Evolutionary conservation across 2,329 filamentous ascomycete genomes (phyloP).

Genomic region (Penicillium fuscoglaucum): DNA sequence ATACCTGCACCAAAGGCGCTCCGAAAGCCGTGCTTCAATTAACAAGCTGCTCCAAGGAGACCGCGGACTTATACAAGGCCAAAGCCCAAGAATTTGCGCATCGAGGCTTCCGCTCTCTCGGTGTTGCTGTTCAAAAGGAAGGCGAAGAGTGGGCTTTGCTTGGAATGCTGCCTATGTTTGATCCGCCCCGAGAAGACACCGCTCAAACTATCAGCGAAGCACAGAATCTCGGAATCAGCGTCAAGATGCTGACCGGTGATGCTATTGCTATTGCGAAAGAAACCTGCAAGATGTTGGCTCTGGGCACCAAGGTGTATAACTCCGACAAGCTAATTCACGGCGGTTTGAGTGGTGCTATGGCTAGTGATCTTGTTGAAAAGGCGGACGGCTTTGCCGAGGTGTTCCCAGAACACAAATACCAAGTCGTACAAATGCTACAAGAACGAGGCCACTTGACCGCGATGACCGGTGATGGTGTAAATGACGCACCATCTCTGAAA

Average conservation of each 20-base stretch:
- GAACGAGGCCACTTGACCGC: slow-evolving; percentile 70
- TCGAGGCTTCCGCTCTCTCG: slow-evolving; percentile 75
- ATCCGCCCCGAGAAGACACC: slow-evolving; percentile 75
- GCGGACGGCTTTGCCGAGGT: slow-evolving; percentile 74
- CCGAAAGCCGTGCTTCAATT: slow-evolving; percentile 72
- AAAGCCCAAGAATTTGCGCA: slow-evolving; percentile 75
- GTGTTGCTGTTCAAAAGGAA: slow-evolving; percentile 75
- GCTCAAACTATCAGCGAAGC: slow-evolving; percentile 76
- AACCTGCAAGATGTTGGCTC: slow-evolving; percentile 77
- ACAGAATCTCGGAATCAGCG: slow-evolving; percentile 71
- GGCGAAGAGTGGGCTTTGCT: slow-evolving; percentile 71
- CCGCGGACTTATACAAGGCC: slow-evolving; percentile 64
- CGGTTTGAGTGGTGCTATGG: slow-evolving; percentile 69
- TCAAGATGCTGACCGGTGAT: slow-evolving; percentile 81
- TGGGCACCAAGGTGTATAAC: slow-evolving; percentile 79
- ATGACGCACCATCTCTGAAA: slow-evolving; percentile 71
- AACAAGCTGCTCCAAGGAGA: slow-evolving; percentile 65
- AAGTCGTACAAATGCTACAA: slow-evolving; percentile 73
- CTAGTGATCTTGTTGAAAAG: slow-evolving; percentile 73
- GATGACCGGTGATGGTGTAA: slow-evolving; percentile 75
- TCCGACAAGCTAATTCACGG: slow-evolving; percentile 75
- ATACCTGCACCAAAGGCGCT: slow-evolving; percentile 74
- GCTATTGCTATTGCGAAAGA: slow-evolving; percentile 78
- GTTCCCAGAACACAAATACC: slow-evolving; percentile 74
- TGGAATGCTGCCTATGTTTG: slow-evolving; percentile 78